Conservation (phyloP, 1,284 basidiomycete species). For the Apiotrichum sp. region DNA sequence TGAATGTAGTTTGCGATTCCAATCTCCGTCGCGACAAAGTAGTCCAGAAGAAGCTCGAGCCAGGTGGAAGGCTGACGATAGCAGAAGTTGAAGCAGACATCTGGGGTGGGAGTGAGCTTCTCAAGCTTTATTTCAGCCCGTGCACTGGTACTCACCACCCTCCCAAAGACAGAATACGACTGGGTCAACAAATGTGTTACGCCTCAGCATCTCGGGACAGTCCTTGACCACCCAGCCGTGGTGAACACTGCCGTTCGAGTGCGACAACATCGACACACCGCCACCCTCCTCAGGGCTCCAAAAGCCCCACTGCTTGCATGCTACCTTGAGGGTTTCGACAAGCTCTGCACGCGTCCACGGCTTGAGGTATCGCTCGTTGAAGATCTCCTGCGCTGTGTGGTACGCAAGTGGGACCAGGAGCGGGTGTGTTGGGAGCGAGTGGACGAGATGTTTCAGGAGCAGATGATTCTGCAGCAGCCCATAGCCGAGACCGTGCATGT, state of each 20-base stretch:
- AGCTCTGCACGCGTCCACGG: constrained; percentile 63
- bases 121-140: too few species aligned
- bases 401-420: constrained; percentile 74
- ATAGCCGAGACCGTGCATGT: constrained; percentile 76
- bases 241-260: constrained; percentile 60
- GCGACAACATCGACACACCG: constrained; percentile 72
- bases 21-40: constrained; percentile 77
- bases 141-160: constrained; percentile 54
- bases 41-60: constrained; percentile 70
- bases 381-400: constrained; percentile 75
- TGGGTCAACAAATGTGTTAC: constrained; percentile 83
- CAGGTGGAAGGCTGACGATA: constrained; percentile 63
- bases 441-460: constrained; percentile 43
- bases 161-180: constrained; percentile 78
- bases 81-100: constrained; percentile 81
- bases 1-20: constrained; percentile 79
- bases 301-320: constrained; percentile 63
- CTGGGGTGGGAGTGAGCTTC: constrained; percentile 41
- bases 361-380: constrained; percentile 63
- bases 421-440: constrained; percentile 59
- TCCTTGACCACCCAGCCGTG: constrained; percentile 62
- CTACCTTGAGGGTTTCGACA: constrained; percentile 55
- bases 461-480: constrained; percentile 45
- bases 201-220: constrained; percentile 59
- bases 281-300: constrained; percentile 31